Evolutionary conservation across 495 filamentous ascomycete genomes (phyloP).

Genomic region (Aspergillus conjunctus): DNA sequence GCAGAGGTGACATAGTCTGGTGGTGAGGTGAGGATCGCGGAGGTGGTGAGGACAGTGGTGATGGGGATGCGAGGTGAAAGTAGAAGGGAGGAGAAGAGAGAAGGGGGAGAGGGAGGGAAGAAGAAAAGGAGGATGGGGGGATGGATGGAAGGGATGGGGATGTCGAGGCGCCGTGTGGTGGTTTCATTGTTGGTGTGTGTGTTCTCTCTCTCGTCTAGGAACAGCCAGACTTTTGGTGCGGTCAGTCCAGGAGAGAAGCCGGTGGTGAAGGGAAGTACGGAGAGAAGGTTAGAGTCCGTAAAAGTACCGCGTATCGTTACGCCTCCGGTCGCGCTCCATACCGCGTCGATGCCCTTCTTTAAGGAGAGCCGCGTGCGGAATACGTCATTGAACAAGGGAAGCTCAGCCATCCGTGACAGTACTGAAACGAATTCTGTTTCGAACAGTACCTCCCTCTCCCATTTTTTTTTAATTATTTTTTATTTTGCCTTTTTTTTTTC

Average conservation of each 20-base stretch:
- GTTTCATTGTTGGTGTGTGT: slow-evolving; percentile 37
- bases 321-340: neutral
- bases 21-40: slow-evolving; percentile 24
- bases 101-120: slow-evolving; percentile 24
- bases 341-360: neutral
- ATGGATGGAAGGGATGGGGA: slow-evolving; percentile 34
- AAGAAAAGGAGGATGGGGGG: slow-evolving; percentile 28
- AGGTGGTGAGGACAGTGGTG: slow-evolving; percentile 24
- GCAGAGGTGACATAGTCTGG: slow-evolving; percentile 36
- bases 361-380: neutral
- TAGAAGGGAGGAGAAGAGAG: slow-evolving; percentile 21
- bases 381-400: neutral
- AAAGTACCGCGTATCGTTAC: slow-evolving; percentile 9
- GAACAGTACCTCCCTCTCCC: neutral
- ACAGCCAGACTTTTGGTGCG: slow-evolving; percentile 30
- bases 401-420: neutral
- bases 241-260: slow-evolving; percentile 27
- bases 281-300: neutral
- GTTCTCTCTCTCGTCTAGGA: slow-evolving; percentile 31
- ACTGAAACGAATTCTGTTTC: neutral
- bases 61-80: slow-evolving; percentile 21
- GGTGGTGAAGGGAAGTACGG: slow-evolving; percentile 16
- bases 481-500: neutral
- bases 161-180: slow-evolving; percentile 27
- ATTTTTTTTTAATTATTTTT: neutral